phyloP scores from a whole-genome alignment of 306 rosid species.

The Acacia melanoxylon region DNA sequence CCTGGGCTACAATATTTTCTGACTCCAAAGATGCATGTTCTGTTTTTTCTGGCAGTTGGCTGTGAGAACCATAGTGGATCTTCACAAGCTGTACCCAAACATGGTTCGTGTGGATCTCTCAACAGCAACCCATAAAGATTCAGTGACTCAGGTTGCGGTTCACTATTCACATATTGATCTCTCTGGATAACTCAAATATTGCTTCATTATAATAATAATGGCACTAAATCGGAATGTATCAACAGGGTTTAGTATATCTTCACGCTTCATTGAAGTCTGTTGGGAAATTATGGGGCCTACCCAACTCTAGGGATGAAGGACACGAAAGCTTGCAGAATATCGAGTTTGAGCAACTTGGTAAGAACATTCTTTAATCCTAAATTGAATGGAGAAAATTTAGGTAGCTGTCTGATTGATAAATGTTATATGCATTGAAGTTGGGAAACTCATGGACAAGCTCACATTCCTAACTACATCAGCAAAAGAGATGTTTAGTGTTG shows the following conservation, averaged over 20 bases:
- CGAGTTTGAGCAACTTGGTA: constrained; percentile 37
- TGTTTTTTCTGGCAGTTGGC: constrained; percentile 27
- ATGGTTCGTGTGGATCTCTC: constrained; percentile 17
- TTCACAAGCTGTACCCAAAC: constrained; percentile 40
- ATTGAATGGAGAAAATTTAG: not conserved
- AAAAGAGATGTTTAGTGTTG: constrained; percentile 27
- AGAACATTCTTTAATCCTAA: not conserved
- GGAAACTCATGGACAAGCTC: constrained; percentile 27
- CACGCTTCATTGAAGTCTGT: constrained; percentile 31
- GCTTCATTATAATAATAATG: not conserved
- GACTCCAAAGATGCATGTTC: not conserved
- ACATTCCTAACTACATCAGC: constrained; percentile 27
- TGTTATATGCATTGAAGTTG: not conserved
- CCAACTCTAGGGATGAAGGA: not conserved
- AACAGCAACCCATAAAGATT: constrained; percentile 6
- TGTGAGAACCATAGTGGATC: constrained; percentile 7
- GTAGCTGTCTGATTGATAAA: not conserved
- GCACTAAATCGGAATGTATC: not conserved
- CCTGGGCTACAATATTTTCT: not conserved
- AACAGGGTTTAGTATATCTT: constrained; percentile 33
- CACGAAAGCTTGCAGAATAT: constrained; percentile 21
- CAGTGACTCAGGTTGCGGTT: constrained; percentile 35
- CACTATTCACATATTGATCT: not conserved
- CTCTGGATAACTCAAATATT: not conserved
- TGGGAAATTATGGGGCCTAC: constrained; percentile 37